Percentiles rank a stretch among this genome's conserved stretches.
Evolutionary conservation across 1,284 basidiomycete species (phyloP).

Genomic region (Pseudozyma hubeiensis): DNA sequence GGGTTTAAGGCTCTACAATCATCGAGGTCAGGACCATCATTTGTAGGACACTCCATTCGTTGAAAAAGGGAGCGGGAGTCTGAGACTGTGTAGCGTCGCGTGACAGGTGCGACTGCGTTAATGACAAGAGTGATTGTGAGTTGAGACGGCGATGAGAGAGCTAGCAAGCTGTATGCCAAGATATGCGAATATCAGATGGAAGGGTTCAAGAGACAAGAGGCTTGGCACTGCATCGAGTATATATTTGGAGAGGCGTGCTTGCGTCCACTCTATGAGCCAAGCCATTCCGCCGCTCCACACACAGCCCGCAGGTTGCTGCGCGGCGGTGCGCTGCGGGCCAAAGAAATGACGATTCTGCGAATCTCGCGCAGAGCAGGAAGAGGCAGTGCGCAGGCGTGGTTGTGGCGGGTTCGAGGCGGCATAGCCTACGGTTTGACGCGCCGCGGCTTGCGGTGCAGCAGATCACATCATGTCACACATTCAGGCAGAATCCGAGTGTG

Average conservation of each 20-base stretch:
- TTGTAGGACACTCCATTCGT: conserved; percentile 46
- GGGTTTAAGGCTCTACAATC: conserved; percentile 52
- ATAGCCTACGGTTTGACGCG: too few relatives aligned
- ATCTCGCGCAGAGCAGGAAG: too few relatives aligned
- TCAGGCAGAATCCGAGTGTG: too few relatives aligned
- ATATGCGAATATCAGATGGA: not conserved
- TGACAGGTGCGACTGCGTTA: not conserved
- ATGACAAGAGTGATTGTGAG: not conserved
- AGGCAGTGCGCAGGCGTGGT: too few relatives aligned
- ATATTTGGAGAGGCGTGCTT: not conserved
- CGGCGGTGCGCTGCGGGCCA: too few relatives aligned
- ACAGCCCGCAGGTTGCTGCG: not conserved
- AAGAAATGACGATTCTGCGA: too few relatives aligned
- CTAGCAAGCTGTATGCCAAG: conserved; percentile 8
- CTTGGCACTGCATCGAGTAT: conserved; percentile 3
- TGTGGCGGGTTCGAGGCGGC: too few relatives aligned
- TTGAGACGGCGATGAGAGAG: not conserved
- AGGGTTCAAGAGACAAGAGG: not conserved
- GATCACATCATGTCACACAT: too few relatives aligned
- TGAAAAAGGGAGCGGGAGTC: conserved; percentile 8
- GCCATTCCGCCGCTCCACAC: not conserved
- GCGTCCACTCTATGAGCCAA: not conserved
- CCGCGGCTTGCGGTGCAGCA: too few relatives aligned
- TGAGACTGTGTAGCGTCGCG: conserved; percentile 7
- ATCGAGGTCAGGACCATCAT: conserved; percentile 49